These are phyloP conservation scores for Solanum tacnaense DNA, from an alignment of 257 asterid genomes.

Conservation along the genomic window DNA sequence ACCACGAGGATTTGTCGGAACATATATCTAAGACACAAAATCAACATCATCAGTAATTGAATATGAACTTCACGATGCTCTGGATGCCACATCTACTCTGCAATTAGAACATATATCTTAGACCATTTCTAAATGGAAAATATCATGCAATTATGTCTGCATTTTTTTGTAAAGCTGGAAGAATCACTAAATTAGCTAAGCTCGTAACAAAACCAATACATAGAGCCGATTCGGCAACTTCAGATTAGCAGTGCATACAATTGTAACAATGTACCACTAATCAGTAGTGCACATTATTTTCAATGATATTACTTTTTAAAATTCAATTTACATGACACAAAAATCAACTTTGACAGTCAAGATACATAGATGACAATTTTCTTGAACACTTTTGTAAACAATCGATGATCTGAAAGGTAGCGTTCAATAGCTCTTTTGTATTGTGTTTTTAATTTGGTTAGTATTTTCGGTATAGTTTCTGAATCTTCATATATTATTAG, in stretches of 20 bases:
- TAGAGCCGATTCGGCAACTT: neutral
- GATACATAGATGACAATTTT: neutral
- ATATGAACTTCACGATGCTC: neutral
- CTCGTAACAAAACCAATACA: neutral
- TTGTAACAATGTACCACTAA: neutral
- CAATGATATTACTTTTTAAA: neutral
- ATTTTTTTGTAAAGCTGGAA: neutral
- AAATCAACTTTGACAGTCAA: neutral
- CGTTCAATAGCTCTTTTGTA: neutral
- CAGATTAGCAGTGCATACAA: neutral
- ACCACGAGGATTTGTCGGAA: conserved; percentile 95
- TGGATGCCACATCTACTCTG: neutral
- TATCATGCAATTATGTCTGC: neutral
- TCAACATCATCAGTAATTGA: neutral
- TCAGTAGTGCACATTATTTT: neutral
- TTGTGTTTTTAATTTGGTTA: neutral
- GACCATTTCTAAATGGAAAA: neutral
- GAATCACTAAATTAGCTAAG: neutral
- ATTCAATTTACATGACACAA: neutral
- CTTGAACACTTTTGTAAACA: neutral
- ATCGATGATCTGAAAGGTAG: neutral
- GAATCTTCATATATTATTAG: neutral
- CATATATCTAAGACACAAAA: conserved; percentile 51
- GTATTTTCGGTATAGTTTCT: neutral
- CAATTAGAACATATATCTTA: neutral